Evolutionary conservation across 2,329 filamentous ascomycete genomes (phyloP).

Genomic region (Exophiala sp.): DNA sequence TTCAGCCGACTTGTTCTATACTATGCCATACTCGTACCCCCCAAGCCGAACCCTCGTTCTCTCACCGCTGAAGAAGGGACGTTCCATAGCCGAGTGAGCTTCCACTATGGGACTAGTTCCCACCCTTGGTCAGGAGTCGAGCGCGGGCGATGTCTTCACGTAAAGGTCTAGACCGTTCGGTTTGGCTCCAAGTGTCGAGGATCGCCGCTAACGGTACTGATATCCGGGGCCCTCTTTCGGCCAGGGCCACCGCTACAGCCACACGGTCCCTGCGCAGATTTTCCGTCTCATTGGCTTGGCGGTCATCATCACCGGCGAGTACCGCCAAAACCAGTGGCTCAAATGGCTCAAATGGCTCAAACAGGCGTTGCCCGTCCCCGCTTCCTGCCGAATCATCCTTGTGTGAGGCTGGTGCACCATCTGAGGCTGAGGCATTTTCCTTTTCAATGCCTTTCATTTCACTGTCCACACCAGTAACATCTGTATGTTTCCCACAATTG

Average conservation of each 20-base stretch:
- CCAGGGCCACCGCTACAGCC: constrained; percentile 19
- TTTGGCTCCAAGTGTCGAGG: constrained; percentile 36
- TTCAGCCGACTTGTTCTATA: no score
- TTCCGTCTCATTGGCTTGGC: constrained; percentile 21
- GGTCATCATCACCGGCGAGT: constrained; percentile 9
- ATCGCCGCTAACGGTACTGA: constrained; percentile 19
- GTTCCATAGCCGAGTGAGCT: background rate
- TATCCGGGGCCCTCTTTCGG: constrained; percentile 10
- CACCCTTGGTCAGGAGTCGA: constrained; percentile 5
- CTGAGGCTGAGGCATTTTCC: constrained; percentile 19
- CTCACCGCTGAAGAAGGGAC: background rate
- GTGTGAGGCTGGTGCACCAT: constrained; percentile 11
- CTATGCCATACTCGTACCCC: no score
- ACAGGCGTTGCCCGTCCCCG: background rate
- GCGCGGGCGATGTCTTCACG: constrained; percentile 23
- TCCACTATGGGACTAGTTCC: background rate
- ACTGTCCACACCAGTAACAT: constrained; percentile 4
- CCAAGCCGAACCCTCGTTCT: no score
- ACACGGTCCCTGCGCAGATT: constrained; percentile 23
- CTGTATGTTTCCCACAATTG: constrained; percentile 2
- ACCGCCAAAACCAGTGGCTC: constrained; percentile 22
- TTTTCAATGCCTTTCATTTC: constrained; percentile 5
- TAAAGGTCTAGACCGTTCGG: constrained; percentile 38
- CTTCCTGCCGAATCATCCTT: background rate
- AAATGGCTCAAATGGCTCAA: constrained; percentile 23